Conservation (phyloP, 345 rosid genomes). For the Eucalyptus viminalis region DNA sequence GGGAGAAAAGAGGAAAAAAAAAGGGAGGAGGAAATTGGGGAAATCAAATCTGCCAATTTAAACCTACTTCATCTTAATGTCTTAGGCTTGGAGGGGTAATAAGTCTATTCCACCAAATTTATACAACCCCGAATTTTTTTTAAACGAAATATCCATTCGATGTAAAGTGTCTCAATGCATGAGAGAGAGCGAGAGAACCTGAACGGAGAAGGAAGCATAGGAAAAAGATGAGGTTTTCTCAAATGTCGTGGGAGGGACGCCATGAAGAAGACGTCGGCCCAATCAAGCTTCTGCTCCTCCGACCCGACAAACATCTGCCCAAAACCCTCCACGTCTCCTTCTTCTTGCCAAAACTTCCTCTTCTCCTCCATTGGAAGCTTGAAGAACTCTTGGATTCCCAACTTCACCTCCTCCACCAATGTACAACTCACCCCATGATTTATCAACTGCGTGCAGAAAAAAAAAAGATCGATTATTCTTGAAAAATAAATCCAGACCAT, state of each 20-base stretch:
- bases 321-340: neutral
- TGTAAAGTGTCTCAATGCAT: neutral
- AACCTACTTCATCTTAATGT: no score
- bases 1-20: neutral
- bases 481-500: neutral
- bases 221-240: neutral
- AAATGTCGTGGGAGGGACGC: neutral
- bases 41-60: neutral
- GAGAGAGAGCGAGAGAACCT: neutral
- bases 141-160: neutral
- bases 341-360: neutral
- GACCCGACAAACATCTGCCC: neutral
- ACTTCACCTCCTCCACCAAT: neutral
- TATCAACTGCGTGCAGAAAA: neutral
- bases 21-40: neutral
- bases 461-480: neutral
- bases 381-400: neutral
- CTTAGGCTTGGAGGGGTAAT: neutral
- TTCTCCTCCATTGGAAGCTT: neutral
- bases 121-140: neutral
- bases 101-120: neutral
- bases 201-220: neutral
- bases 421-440: neutral
- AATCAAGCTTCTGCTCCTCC: neutral
- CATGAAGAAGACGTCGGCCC: neutral